phyloP scores from a whole-genome alignment of 148 eudicot genomes.

The Amaranthus cruentus region DNA sequence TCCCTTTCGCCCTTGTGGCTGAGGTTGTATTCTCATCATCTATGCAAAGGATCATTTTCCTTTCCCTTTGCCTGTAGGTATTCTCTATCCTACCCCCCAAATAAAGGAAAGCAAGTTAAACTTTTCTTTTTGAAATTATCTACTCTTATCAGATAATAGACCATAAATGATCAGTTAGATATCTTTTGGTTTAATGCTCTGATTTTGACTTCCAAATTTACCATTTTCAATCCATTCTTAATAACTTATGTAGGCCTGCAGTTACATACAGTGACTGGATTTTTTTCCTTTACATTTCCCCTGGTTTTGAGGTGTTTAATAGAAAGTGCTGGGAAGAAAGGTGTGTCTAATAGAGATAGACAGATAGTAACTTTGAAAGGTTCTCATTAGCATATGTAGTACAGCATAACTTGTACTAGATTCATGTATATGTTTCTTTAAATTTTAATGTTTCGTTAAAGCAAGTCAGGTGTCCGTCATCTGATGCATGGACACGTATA shows the following conservation, averaged over 20 bases:
- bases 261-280: background rate
- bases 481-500: too few relatives aligned
- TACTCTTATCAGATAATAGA: background rate
- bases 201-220: background rate
- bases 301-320: background rate
- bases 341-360: background rate
- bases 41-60: too few relatives aligned
- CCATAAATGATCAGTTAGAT: background rate
- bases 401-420: background rate
- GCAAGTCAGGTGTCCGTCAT: background rate
- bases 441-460: background rate
- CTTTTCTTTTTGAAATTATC: background rate
- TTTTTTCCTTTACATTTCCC: background rate
- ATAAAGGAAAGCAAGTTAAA: background rate
- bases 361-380: background rate
- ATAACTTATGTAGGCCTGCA: background rate
- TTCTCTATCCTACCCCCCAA: too few relatives aligned
- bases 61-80: too few relatives aligned
- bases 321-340: background rate
- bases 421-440: background rate
- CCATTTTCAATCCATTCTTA: background rate
- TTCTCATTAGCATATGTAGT: background rate
- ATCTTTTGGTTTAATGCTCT: background rate
- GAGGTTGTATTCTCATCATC: too few relatives aligned
- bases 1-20: too few relatives aligned